Conservation (phyloP, 176 grass and related monocot species). For the Metroxylon sagu region DNA sequence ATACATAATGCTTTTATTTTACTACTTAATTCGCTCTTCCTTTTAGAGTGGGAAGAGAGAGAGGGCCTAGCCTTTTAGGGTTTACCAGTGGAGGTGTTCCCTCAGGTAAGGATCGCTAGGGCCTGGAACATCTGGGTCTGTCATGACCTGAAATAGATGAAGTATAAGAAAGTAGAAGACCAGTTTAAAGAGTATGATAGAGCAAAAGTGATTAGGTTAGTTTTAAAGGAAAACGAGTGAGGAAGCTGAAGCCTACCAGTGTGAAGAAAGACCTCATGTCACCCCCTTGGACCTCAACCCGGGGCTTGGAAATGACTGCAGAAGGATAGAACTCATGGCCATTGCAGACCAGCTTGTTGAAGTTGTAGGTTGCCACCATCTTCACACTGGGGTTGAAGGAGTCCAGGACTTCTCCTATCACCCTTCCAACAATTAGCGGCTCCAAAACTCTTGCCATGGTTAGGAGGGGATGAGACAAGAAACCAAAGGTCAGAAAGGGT, state of each 20-base stretch:
- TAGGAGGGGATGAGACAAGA: conserved; percentile 7
- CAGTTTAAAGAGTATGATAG: not conserved
- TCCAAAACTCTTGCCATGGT: conserved; percentile 64
- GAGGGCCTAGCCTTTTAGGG: not conserved
- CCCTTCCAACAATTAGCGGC: conserved; percentile 68
- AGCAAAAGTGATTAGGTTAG: not conserved
- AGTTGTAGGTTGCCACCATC: conserved; percentile 67
- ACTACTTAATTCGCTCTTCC: no score
- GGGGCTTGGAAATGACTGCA: conserved; percentile 45
- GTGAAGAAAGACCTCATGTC: conserved; percentile 91
- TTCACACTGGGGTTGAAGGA: conserved; percentile 66
- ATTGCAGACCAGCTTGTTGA: conserved; percentile 81
- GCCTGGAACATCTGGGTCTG: conserved; percentile 89
- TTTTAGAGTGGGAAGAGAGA: not conserved
- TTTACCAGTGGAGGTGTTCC: conserved; percentile 84
- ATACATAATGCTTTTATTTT: not conserved
- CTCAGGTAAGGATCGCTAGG: conserved; percentile 90
- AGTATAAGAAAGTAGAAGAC: conserved; percentile 1
- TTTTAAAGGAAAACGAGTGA: not conserved
- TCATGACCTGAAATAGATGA: conserved; percentile 59
- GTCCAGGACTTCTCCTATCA: conserved; percentile 94
- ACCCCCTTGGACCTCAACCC: conserved; percentile 68
- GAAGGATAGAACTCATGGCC: conserved; percentile 91
- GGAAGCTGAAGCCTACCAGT: conserved; percentile 36
- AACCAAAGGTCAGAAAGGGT: conserved; percentile 4